Percentiles rank a stretch among this genome's conserved stretches.
Conservation (phyloP, 441 rosid species). For the Adansonia rubrostipa region DNA sequence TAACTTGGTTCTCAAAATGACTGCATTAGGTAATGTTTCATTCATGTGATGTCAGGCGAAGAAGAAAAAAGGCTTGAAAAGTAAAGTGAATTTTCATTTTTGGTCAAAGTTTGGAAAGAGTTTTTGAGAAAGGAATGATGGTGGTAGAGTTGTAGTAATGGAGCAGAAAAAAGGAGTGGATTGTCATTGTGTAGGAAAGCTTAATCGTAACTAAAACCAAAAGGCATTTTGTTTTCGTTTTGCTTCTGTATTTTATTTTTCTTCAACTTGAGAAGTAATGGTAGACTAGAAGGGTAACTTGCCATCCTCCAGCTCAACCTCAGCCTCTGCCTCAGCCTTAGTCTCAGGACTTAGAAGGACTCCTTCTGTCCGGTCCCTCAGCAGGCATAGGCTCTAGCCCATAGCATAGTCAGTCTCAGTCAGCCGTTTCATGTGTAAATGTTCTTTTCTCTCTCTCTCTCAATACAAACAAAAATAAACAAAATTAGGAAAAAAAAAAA, state of each 20-base stretch:
- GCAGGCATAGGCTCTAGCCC: too few relatives aligned
- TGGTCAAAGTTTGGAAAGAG: not conserved
- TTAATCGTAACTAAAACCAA: slow-evolving; percentile 29
- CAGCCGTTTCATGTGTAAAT: not conserved
- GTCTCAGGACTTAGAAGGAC: too few relatives aligned
- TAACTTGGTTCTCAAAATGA: not conserved
- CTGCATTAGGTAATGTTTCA: not conserved
- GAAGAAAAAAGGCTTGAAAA: too few relatives aligned
- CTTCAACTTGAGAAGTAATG: too few relatives aligned
- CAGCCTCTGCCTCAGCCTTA: too few relatives aligned
- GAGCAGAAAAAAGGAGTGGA: slow-evolving; percentile 16
- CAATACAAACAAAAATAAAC: not conserved
- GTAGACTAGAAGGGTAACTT: too few relatives aligned
- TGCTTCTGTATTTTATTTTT: too few relatives aligned
- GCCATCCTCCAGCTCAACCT: not conserved
- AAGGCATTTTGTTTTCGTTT: slow-evolving; percentile 10
- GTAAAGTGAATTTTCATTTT: not conserved
- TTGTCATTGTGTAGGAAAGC: slow-evolving; percentile 25
- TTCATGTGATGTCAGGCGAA: not conserved
- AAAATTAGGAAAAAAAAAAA: not conserved
- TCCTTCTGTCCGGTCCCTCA: too few relatives aligned
- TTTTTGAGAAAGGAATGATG: not conserved
- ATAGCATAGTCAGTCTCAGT: not conserved
- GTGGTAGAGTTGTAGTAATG: slow-evolving; percentile 9
- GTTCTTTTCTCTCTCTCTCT: not conserved